Evolutionary conservation across 805 yeast species (phyloP).

Genomic region (Candida arabinofermentans): DNA sequence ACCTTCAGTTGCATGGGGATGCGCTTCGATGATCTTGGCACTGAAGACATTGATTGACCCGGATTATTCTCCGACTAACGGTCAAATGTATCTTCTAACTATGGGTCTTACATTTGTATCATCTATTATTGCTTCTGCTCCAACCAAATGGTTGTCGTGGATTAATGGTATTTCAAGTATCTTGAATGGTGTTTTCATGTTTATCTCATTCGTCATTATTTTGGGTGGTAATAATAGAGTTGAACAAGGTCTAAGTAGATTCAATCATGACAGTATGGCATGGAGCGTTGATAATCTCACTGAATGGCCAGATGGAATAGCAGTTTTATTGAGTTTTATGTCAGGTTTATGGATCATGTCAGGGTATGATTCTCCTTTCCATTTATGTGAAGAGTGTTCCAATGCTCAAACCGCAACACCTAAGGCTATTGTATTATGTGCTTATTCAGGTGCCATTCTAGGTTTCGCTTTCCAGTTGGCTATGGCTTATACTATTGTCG

Average conservation of each 20-base stretch:
- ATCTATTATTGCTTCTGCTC: constrained; percentile 44
- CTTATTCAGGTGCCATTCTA: constrained; percentile 48
- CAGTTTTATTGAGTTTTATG: constrained; percentile 50
- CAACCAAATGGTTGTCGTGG: constrained; percentile 51
- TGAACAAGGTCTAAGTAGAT: constrained; percentile 37
- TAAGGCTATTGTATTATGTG: constrained; percentile 55
- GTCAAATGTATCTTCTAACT: constrained; percentile 48
- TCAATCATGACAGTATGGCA: constrained; percentile 43
- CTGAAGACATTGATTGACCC: constrained; percentile 40
- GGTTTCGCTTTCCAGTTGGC: constrained; percentile 57
- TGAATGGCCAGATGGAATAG: constrained; percentile 57
- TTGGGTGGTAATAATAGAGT: constrained; percentile 43
- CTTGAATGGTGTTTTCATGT: constrained; percentile 43
- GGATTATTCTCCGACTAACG: constrained; percentile 38
- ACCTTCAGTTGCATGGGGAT: constrained; percentile 56
- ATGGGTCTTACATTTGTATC: constrained; percentile 46
- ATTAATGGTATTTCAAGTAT: constrained; percentile 49
- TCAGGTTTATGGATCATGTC: constrained; percentile 68
- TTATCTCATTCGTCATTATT: constrained; percentile 48
- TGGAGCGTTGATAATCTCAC: constrained; percentile 55
- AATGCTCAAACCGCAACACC: constrained; percentile 65
- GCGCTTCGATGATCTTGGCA: constrained; percentile 55
- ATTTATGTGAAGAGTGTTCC: constrained; percentile 63
- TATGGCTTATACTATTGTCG: constrained; percentile 56
- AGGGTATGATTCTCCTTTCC: constrained; percentile 72